Base-by-base conservation (phyloP, 352 stramenopile genomes). In the Pythium grandisporangium region DNA sequence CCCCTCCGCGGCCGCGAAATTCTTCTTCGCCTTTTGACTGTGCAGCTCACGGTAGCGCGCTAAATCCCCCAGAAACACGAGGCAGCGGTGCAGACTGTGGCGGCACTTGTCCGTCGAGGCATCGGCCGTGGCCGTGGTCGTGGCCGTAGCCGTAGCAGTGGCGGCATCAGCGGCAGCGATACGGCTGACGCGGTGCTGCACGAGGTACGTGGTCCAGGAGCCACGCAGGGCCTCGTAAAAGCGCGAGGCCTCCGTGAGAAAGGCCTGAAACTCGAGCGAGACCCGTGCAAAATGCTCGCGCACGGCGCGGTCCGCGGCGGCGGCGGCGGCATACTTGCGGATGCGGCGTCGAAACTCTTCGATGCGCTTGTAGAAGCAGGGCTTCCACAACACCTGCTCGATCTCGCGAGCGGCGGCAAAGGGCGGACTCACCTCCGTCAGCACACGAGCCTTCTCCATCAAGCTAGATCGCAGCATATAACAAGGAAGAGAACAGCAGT, bases 351-450 rank as follows among this genome's bases (percentile, higher is more conserved):
- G 81, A 42, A 95, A 95, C 45, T 89, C 75, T 44, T 91, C 84
- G 42, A 96, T 96, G 53, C 81, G 72, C 45, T 89, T 89, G 55
- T 96, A 96, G 48, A 93, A 93, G 53, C 83, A 95, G 14, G 71
- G 82, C 52, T 95, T 95, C 84, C 84, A 96, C 24, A 95, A 63
- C 45, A 74, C 74, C 38, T 85, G 71, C 45, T 92, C 78, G 13
- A 87, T 58, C 52, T 92, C 75, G 42, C 83, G 84, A 14, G 47
- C 26, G 12, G 73, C 73, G 14, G 75, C 73, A 38, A 88, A 80
- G 3, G 52, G 42, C 11, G 75, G 62, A n/a, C 65, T 63, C 29
- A 44, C 50, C 26, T 80, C 55, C 20, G 53, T 61, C 17, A 88
- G 47, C 13, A 46, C 34, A 33, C 58, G 66, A 21, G 70, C 75